Conservation (phyloP, 176 grass and related monocot species). For the Pontederia crassipes region DNA sequence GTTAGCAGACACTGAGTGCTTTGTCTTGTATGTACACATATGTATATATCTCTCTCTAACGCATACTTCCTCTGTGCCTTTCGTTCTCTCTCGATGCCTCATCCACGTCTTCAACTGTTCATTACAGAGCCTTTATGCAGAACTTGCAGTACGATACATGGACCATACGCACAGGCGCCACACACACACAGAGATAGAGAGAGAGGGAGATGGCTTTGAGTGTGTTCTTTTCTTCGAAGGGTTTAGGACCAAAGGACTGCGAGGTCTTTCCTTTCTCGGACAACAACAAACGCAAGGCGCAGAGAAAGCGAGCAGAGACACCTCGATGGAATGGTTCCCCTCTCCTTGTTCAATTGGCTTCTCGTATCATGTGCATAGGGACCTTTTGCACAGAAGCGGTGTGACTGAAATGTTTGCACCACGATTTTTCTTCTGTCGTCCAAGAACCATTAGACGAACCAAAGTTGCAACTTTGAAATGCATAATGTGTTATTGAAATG, state of each 20-base stretch:
- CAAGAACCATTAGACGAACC: no score
- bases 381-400: no score
- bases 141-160: conserved; percentile 4
- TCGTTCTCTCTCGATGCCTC: conserved; percentile 15
- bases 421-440: no score
- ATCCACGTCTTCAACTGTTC: conserved; percentile 5
- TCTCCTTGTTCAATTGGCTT: background rate
- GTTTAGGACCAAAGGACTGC: conserved; percentile 6
- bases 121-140: conserved; percentile 8
- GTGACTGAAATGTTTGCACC: no score
- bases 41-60: background rate
- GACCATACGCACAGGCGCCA: background rate
- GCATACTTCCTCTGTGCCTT: conserved; percentile 2
- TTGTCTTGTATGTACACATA: background rate
- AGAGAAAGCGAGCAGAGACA: background rate
- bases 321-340: background rate
- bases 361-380: no score
- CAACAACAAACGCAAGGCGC: background rate
- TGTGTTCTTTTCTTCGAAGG: background rate
- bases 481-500: no score
- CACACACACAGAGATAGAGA: no score
- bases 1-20: conserved; percentile 4
- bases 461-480: no score
- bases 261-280: background rate
- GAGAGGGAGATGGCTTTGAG: background rate